Evolutionary conservation across 163 green algal genomes (phyloP).

Genomic region (Chlorella variabilis): DNA sequence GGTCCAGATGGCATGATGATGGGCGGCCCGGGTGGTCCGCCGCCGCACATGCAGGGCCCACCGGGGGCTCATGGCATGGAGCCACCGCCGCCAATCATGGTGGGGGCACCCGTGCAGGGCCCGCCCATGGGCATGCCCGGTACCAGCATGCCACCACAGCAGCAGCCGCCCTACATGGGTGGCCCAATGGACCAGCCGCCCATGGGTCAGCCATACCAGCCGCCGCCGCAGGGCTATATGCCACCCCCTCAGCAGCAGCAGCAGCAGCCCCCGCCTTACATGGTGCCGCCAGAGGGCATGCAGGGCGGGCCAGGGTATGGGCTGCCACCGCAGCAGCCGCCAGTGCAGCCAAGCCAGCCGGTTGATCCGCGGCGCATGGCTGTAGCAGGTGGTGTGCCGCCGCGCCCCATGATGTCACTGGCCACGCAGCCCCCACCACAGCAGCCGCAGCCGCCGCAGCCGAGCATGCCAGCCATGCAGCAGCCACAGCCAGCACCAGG

Average conservation of each 20-base stretch:
- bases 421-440: slow-evolving; percentile 1
- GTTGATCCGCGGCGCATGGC: slow-evolving; percentile 14
- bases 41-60: neutral
- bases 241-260: slow-evolving; percentile 36
- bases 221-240: slow-evolving; percentile 24
- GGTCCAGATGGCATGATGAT: neutral
- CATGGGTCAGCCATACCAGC: neutral
- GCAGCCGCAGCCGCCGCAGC: slow-evolving; percentile 16
- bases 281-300: slow-evolving; percentile 26
- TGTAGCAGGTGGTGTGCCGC: neutral
- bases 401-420: slow-evolving; percentile 11
- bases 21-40: neutral
- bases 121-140: neutral
- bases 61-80: neutral
- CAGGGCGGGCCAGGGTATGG: slow-evolving; percentile 1
- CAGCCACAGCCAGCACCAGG: too few relatives aligned
- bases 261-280: slow-evolving; percentile 1
- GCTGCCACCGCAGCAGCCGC: neutral
- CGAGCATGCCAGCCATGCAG: slow-evolving; percentile 14
- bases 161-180: slow-evolving; percentile 1
- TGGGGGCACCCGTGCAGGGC: neutral
- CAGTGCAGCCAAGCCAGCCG: neutral
- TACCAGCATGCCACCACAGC: neutral
- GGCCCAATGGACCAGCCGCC: neutral
- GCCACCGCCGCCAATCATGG: neutral